Base-by-base conservation (phyloP, 2,329 filamentous ascomycete species). In the Myotisia sp. region DNA sequence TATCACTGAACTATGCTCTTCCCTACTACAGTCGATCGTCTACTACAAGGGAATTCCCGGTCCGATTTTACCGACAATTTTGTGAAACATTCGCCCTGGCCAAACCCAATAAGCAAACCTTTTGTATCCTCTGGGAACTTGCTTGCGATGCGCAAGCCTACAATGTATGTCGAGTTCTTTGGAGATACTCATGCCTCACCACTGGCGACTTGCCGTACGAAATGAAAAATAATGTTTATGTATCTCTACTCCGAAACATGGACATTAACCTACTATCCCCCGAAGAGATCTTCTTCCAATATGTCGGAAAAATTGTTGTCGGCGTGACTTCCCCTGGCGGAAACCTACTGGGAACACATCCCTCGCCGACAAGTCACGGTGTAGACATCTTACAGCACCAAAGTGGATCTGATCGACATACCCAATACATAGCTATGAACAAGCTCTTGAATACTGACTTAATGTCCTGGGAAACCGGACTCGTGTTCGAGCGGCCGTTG, bases 151-250 rank as follows among this genome's bases (percentile, higher is more conserved):
- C 38, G 28, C 47, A 47, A 14, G 43, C 48, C 22, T 59, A 58
- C 40, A 67, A 65, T 34, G 45, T 60, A 7, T 59, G 56, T 33
- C 58, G 58, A 7, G 60, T 66, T 6, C 39, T 67, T 4, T 68
- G 64, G 64, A 51, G 52, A 40, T 64, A 64, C 46, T 59, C 62
- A 4, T 66, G 63, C 41, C 49, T 65, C 37, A 16, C n/a, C n/a
- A 33, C 51, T 10, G 48, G 47, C 6, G 26, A 29, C 7, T 54
- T 56, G 7, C 58, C 47, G 10, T 38, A 38, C 17, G 41, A 42
- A 3, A 63, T 63, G 54, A 50, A 47, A 32, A 37, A 49, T 16
- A 36, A 44, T 5, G 49, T 63, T 4, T 31, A 48, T 16, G 38
- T 24, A 21, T 55, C 54, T 26, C 42, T 63, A 5, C 26, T 39